Base-by-base conservation (phyloP, 305 asterid genomes). In the Euphrasia arctica region DNA sequence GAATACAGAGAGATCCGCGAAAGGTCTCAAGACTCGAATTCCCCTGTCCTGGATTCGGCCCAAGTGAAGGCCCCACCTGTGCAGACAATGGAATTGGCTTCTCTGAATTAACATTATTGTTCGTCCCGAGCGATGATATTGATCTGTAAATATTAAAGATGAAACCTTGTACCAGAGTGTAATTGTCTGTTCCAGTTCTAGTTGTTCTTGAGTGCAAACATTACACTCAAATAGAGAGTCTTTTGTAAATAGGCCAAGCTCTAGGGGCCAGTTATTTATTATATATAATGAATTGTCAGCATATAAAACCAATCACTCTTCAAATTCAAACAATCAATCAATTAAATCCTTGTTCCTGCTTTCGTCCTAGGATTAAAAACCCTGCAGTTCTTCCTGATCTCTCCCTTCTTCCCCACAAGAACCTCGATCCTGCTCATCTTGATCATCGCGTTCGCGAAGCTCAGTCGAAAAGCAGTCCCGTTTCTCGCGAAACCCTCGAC, bases 1-100 rank as follows among this genome's bases (percentile, higher is more conserved):
- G 98, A 91, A 73, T 88, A 86, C 77, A 70, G 98, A 80, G 98
- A 91, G 80, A 86, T 91, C 65, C 88, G 73, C 8, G 98, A 91
- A 72, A 81, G 88, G 71, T 77, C 84, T 69, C 86, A 65, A 50
- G 78, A 74, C 67, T 54, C 73, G 0, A 79, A 63, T 60, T 54
- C 79, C 9, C 62, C 78, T 28, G 59, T 69, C 68, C 75, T 70
- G 77, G 69, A 72, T 73, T 64, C 70, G 77, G 87, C 68, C 60
- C 90, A 77, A 74, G 89, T 85, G 61, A 81, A 80, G 0, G 84
- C 98, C 28, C 98, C 98, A 54, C 71, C 84, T 58, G 67, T 78
- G 65, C 98, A 91, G 81, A 80, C 79, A 51, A 91, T 91, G 96
- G 96, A 88, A 75, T 64, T 82, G 34, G 49, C 76, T 58, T 64